Base-by-base conservation (phyloP, 345 rosid species). In the Euphorbia pulcherrima region DNA sequence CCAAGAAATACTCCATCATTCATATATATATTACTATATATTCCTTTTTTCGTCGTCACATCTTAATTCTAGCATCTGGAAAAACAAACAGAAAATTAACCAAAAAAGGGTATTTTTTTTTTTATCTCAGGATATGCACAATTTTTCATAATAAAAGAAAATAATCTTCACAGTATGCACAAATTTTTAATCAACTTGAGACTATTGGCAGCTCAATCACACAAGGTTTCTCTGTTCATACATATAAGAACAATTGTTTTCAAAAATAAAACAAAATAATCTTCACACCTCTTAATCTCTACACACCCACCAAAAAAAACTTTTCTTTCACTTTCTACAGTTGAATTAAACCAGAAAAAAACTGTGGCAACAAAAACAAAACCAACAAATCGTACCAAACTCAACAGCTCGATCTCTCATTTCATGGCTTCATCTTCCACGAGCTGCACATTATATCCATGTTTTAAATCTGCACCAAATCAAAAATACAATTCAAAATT, bases 381-480 rank as follows among this genome's bases (percentile, higher is more conserved):
- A 52, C 8, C 69, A 68, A 35, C 0, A 27, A 30, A 28, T 26
- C 39, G 44, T 70, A 68, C 60, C 53, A 59, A 64, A 24, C 44
- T 40, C 62, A 44, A 26, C 24, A 44, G 20, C 50, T 48, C 40
- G 23, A 10, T 13, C 16, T 37, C 26, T 37, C 28, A 30, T 18
- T 50, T 51, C 50, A 23, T 14, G 48, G 20, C 8, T 0, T 52
- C 87, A 29, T 86, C 91, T 72, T 81, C 96, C 17, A 63, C 74
- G 30, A 82, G 84, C 83, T 83, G 89, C 76, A 82, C 72, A 46
- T 78, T 75, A 69, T 81, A 82, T 69, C 79, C 86, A 69, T 70
- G 84, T 72, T 83, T 91, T 77, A 81, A 75, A 72, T 86, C 96
- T 87, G 86, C 53, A 72, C 47, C 68, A 82, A 72, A 69, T 71